A percentile compares a stretch with the other conserved stretches of the same genome.
phyloP scores from a whole-genome alignment of 345 rosid species.

The Syzygium jambos region DNA sequence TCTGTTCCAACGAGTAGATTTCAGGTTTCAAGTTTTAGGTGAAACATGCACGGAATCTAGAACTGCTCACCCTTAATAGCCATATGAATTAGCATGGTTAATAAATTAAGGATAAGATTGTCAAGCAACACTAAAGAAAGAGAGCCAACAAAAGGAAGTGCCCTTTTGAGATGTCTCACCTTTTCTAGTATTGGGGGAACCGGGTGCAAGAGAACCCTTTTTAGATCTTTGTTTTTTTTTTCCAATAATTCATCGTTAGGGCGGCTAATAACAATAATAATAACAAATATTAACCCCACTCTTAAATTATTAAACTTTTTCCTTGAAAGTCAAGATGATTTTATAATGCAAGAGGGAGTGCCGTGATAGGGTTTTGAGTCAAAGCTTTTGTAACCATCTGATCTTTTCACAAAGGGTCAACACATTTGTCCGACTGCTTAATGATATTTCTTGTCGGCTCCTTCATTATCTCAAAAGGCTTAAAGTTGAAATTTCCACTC shows the following conservation, averaged over 20 bases:
- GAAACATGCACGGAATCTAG: no score
- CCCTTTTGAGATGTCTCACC: not conserved
- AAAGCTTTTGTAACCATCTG: not conserved
- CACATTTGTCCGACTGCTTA: not conserved
- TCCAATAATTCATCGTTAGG: constrained; percentile 18
- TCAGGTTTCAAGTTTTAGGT: no score
- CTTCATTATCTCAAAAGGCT: not conserved
- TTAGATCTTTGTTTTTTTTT: not conserved
- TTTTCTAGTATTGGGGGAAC: constrained; percentile 12
- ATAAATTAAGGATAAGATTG: not conserved
- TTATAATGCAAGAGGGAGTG: not conserved
- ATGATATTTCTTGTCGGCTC: not conserved
- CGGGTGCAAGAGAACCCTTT: not conserved
- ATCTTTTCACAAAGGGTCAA: not conserved
- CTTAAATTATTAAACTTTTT: not conserved
- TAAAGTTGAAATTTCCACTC: not conserved
- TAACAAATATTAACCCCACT: not conserved
- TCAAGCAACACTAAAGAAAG: not conserved
- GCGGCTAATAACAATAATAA: constrained; percentile 6
- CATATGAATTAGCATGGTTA: not conserved
- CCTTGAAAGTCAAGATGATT: not conserved
- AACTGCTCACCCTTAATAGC: not conserved
- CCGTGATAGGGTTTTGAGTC: not conserved
- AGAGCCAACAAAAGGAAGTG: constrained; percentile 4
- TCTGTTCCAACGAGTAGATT: no score